Base-by-base conservation (phyloP, 345 rosid species). In the Iberis pinnata region DNA sequence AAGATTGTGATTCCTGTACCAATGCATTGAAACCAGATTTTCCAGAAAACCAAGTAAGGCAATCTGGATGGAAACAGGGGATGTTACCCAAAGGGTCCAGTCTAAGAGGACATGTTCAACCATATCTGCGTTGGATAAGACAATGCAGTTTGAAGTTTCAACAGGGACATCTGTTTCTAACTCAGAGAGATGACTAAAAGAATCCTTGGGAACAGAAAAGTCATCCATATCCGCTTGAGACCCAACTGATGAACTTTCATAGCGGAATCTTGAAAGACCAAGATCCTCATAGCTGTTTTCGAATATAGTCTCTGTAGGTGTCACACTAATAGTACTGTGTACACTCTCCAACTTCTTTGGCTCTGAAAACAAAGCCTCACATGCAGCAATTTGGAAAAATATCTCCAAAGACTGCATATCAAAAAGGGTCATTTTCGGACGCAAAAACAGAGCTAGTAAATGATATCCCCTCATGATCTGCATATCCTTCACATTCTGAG, bases 1-100 rank as follows among this genome's bases (percentile, higher is more conserved):
- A 49, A 93, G 95, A 77, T 93, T 93, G 75, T 93, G 99, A 74
- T 79, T 88, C 75, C 99, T 79, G 68, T 93, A 93, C 97, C 99
- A 88, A 67, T 93, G 94, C 99, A 88, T 93, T 41, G 99, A 93
- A 47, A 93, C 99, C 55, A 93, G 79, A 71, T 93, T 88, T 76
- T 93, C 99, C 65, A 93, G 92, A 75, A 93, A 93, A 37, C 92
- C 85, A 51, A 93, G 80, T 52, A 93, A 76, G 18, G 97, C 73
- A 76, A 88, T 88, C 76, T 93, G 99, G 73, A 88, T 84, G 32
- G 95, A 74, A 66, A 93, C 85, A 22, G 97, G 77, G 60, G 99
- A 81, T 40, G 84, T 73, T 29, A 88, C 99, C 99, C 99, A 93
- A 57, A 93, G 63, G 18, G 99, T 93, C 99, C 99, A 93, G 68